phyloP scores from a whole-genome alignment of 2,329 filamentous ascomycete species.

The Lasiodiplodia theobromae region DNA sequence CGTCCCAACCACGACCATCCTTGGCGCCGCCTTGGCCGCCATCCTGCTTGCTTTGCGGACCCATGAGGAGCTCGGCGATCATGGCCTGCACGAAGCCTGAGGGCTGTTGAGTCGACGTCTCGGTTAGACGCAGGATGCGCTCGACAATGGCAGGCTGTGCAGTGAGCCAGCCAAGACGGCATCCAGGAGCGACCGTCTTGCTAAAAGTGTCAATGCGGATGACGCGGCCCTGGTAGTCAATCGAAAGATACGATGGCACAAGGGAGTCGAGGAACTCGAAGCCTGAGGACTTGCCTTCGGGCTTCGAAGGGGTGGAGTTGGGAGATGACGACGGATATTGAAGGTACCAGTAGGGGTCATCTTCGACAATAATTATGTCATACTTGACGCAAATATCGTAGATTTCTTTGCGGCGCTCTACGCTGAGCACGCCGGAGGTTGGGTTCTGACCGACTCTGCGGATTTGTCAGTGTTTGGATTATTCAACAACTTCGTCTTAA shows the following conservation, averaged over 20 bases:
- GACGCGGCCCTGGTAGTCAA: constrained; percentile 87
- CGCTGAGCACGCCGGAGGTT: constrained; percentile 75
- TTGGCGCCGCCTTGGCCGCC: constrained; percentile 54
- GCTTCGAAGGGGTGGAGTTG: constrained; percentile 39
- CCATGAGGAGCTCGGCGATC: constrained; percentile 78
- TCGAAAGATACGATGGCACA: constrained; percentile 78
- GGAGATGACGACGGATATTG: constrained; percentile 78
- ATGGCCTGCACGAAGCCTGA: constrained; percentile 89
- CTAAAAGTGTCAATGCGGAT: constrained; percentile 92
- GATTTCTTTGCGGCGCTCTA: constrained; percentile 77
- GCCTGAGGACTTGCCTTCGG: constrained; percentile 62
- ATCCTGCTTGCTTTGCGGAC: constrained; percentile 66
- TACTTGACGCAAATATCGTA: constrained; percentile 83
- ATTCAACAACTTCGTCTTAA: not conserved
- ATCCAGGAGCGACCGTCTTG: constrained; percentile 90
- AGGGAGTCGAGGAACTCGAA: constrained; percentile 84
- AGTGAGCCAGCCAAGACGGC: constrained; percentile 89
- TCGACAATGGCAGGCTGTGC: constrained; percentile 81
- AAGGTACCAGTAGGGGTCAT: constrained; percentile 95
- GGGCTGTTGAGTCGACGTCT: constrained; percentile 81
- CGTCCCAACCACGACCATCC: constrained; percentile 73
- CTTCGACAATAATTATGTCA: constrained; percentile 90
- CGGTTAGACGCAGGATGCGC: constrained; percentile 75
- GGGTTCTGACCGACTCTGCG: constrained; percentile 86
- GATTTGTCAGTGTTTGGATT: not conserved